Evolutionary conservation across 345 rosid species (phyloP).

Genomic region (Microcos paniculata): DNA sequence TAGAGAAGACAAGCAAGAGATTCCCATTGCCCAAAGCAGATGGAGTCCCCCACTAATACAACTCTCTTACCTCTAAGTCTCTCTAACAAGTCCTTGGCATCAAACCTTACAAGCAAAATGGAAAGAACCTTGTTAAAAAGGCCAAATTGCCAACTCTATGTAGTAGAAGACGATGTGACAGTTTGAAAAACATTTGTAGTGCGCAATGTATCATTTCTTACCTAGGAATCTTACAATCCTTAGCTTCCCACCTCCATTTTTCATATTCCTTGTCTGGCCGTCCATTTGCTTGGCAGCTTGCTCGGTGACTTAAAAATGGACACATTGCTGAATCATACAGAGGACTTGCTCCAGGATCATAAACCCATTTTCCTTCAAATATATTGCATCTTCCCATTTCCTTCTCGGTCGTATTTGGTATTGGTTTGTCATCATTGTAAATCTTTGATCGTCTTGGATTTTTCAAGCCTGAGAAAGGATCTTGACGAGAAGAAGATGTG

Average conservation of each 20-base stretch:
- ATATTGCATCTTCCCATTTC: conserved; percentile 24
- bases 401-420: not conserved
- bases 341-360: conserved; percentile 34
- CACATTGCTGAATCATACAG: conserved; percentile 28
- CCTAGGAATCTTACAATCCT: conserved; percentile 45
- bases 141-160: not conserved
- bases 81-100: conserved; percentile 42
- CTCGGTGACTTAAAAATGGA: conserved; percentile 49
- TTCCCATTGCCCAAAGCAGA: conserved; percentile 57
- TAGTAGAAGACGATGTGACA: not conserved
- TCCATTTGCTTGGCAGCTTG: conserved; percentile 49
- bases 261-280: conserved; percentile 48
- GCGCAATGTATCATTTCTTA: not conserved
- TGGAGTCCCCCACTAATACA: conserved; percentile 54
- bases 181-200: not conserved
- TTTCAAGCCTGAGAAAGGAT: not conserved
- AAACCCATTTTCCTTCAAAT: conserved; percentile 51
- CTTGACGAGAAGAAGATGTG: no score
- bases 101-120: conserved; percentile 31
- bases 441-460: not conserved
- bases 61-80: conserved; percentile 49
- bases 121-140: not conserved
- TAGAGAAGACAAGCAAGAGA: conserved; percentile 58
- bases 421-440: not conserved
- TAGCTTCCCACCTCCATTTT: conserved; percentile 55